Conservation (phyloP, 306 rosid genomes). For the Citrullus amarus region DNA sequence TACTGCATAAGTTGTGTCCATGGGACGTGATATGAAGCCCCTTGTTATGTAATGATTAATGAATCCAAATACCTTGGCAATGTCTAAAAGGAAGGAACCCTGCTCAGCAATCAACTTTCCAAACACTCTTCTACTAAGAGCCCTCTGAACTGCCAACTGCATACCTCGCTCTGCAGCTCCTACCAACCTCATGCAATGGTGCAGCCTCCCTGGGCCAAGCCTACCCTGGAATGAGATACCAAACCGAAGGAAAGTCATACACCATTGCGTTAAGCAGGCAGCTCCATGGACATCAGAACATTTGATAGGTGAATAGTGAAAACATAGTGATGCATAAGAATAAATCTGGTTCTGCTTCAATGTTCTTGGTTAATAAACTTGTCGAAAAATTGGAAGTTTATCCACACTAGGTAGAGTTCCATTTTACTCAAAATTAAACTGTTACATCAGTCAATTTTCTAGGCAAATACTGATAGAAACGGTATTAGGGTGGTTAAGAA, state of each 20-base stretch:
- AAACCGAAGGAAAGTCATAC: background rate
- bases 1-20: background rate
- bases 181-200: constrained; percentile 93
- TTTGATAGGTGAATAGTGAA: background rate
- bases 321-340: background rate
- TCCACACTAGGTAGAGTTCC: background rate
- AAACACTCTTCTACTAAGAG: constrained; percentile 64
- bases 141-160: constrained; percentile 72
- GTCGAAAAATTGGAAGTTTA: background rate
- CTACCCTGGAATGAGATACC: constrained; percentile 51
- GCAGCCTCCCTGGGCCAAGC: constrained; percentile 96
- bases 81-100: constrained; percentile 75
- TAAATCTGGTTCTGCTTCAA: too few relatives aligned
- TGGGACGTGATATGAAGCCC: background rate
- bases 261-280: background rate
- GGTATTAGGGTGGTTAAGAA: too few relatives aligned
- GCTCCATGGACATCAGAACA: background rate
- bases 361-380: too few relatives aligned
- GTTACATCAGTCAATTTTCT: background rate
- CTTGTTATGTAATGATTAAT: background rate
- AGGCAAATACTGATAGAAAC: background rate
- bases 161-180: constrained; percentile 95
- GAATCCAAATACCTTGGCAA: constrained; percentile 53
- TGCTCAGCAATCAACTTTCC: constrained; percentile 90
- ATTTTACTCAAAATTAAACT: background rate